Conservation (phyloP, 208 protist species). For the Leishmania mexicana region DNA sequence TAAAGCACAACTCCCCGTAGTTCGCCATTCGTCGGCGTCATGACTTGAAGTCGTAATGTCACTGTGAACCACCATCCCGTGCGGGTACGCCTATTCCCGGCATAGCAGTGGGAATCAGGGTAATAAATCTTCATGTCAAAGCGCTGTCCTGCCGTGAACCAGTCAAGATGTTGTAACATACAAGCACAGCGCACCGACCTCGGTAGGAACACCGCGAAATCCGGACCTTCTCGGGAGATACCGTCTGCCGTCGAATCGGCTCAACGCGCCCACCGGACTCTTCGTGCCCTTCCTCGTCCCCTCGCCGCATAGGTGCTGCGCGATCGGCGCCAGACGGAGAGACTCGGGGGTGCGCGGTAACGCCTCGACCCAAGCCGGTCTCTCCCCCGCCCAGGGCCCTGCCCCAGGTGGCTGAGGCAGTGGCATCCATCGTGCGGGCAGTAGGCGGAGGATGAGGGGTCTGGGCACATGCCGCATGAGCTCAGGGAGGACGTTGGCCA, state of each 20-base stretch:
- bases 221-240: neutral
- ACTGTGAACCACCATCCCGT: neutral
- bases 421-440: neutral
- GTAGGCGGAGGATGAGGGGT: neutral
- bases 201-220: neutral
- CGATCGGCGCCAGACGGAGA: neutral
- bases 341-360: neutral
- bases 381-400: neutral
- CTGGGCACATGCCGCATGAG: neutral
- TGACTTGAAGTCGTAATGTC: neutral
- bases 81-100: too few species aligned
- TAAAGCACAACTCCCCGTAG: too few species aligned
- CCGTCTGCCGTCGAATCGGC: neutral
- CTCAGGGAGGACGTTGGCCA: neutral
- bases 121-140: too few species aligned
- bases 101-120: too few species aligned
- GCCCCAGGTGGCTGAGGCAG: neutral
- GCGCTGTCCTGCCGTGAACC: neutral
- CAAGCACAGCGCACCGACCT: neutral
- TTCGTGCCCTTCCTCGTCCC: neutral
- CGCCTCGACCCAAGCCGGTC: neutral
- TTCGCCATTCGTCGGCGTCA: too few species aligned
- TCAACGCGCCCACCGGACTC: neutral
- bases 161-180: neutral
- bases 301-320: neutral